Evolutionary conservation across 1,139 yeast genomes (phyloP), one percentile per base, ranked within the genome.

Genomic region (Lodderomyces theae): DNA sequence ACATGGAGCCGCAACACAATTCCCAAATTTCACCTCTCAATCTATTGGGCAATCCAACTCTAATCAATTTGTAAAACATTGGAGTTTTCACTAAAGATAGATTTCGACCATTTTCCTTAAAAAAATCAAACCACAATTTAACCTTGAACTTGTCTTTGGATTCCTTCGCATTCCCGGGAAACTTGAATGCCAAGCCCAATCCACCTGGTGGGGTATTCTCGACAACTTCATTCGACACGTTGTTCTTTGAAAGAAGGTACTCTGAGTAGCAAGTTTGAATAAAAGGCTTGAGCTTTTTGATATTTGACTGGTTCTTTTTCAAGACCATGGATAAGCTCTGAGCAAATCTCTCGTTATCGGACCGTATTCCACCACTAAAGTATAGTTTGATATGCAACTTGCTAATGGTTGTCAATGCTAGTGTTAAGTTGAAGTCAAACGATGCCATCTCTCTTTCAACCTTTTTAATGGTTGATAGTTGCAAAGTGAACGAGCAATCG

Each of bases 1-100:
- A 87, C 72, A 88, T 82, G 0, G 96, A 83, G 5, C 98, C 99
- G 41, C 89, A 79, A 40, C 89, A 79, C 44, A 88, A 66, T 60
- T 92, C 98, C 99, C 99, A 94, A 13, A 92, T 72, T 57, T 94
- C 99, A 25, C 98, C 98, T 51, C 99, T 73, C 41, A 92, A 69
- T 44, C 95, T 71, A 57, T 92, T 92, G 7, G 98, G 97, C 30
- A 94, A 71, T 0, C 98, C 98, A 13, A 89, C 95, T 41, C 97
- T 73, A 15, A 92, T 75, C 41, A 90, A 74, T 53, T 86, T 86
- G 60, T 82, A 86, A 57, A 88, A 92, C 59, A 82, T 79, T 23
- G 83, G 88, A 42, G 86, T 87, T 39, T 80, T 77, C 1, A 87
- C 72, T 19, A 90, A 53, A 1, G 95, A 82, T 40, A 94, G 65